phyloP scores from a whole-genome alignment of 2,329 filamentous ascomycete genomes.

The Penicillium psychrosexuale region DNA sequence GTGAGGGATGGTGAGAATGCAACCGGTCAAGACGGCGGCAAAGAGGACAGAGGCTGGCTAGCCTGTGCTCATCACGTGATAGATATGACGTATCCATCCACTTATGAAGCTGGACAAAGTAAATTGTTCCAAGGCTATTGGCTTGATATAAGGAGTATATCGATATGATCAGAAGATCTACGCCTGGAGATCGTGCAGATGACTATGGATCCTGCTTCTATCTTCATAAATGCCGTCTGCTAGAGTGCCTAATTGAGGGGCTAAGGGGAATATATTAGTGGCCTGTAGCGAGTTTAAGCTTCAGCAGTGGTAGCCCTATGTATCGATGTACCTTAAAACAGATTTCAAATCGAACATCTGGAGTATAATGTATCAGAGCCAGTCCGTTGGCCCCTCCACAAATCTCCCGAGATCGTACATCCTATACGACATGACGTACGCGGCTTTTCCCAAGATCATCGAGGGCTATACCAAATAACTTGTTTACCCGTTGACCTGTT shows the following conservation, averaged over 20 bases:
- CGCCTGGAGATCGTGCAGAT: not conserved
- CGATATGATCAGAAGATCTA: not conserved
- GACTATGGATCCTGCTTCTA: not conserved
- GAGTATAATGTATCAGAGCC: not conserved
- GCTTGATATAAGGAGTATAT: not conserved
- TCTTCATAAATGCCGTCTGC: not conserved
- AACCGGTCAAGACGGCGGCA: conserved; percentile 22
- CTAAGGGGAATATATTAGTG: not conserved
- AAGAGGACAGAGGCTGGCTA: conserved; percentile 16
- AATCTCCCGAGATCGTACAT: not conserved
- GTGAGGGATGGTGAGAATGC: conserved; percentile 28
- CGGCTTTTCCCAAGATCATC: not conserved
- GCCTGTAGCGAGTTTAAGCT: not conserved
- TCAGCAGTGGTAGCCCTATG: not conserved
- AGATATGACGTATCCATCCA: conserved; percentile 19
- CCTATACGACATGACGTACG: conserved; percentile 1
- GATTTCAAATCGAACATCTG: not conserved
- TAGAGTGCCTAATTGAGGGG: not conserved
- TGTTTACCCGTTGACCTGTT: not conserved
- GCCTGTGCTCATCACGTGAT: conserved; percentile 23
- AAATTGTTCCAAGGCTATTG: not conserved
- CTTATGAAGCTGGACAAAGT: not conserved
- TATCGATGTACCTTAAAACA: not conserved
- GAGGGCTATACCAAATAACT: not conserved
- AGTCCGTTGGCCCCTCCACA: not conserved